Evolutionary conservation across 2,329 filamentous ascomycete species (phyloP).

Genomic region (Pseudogymnoascus sp.): DNA sequence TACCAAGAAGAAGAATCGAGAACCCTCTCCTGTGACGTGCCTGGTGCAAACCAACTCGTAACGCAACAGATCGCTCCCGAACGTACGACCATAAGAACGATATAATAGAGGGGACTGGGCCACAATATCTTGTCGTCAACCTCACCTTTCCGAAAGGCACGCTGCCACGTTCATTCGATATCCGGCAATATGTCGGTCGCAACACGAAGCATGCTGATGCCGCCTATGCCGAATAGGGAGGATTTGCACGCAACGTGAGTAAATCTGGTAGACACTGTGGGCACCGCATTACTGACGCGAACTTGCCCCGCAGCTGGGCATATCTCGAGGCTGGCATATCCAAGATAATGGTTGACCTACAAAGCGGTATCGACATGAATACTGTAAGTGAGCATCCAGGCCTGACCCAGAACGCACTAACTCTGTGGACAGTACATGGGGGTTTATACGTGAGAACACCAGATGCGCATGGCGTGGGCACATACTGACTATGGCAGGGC

Average conservation of each 20-base stretch:
- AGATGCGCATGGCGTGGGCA: neutral
- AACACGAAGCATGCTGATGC: constrained; percentile 33
- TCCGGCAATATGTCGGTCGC: constrained; percentile 11
- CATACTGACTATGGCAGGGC: constrained; percentile 42
- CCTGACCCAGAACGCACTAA: neutral
- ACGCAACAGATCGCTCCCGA: neutral
- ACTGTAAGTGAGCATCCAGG: constrained; percentile 47
- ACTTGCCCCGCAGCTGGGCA: constrained; percentile 56
- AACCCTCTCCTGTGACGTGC: neutral
- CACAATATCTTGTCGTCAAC: neutral
- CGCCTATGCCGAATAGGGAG: constrained; percentile 51
- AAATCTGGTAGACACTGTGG: constrained; percentile 16
- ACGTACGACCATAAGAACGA: neutral
- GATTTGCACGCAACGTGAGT: constrained; percentile 55
- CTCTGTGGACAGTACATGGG: constrained; percentile 67
- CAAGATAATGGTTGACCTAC: constrained; percentile 86
- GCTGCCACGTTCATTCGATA: constrained; percentile 4
- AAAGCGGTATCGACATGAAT: constrained; percentile 87
- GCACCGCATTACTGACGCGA: neutral
- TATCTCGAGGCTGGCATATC: constrained; percentile 84
- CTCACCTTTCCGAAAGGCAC: neutral
- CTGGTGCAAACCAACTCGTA: neutral
- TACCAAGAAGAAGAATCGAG: neutral
- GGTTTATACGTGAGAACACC: constrained; percentile 66
- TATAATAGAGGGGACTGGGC: constrained; percentile 2